Base-by-base conservation (phyloP, 805 yeast genomes). In the Candida odintsovae region DNA sequence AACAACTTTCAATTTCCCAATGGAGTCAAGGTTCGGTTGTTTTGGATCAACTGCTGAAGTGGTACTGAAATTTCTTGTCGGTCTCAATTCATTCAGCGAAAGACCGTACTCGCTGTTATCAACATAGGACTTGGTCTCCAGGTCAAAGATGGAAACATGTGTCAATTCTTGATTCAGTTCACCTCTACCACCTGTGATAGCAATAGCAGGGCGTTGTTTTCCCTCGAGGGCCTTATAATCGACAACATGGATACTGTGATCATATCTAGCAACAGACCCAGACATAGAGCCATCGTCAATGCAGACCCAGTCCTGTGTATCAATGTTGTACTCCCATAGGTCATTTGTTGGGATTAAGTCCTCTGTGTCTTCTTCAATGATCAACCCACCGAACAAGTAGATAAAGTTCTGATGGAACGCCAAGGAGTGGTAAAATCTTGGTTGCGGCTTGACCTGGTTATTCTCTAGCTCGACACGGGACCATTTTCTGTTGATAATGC, bases 381-480 rank as follows among this genome's bases (percentile, higher is more conserved):
- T 62, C 25, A 86, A 59, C 1, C 95, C 95, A 25, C 95, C 94
- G 57, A 75, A 79, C 3, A 83, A 55, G 58, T 76, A 85, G 3
- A 84, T 48, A 39, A 73, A 69, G 40, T 77, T 72, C 31, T 73
- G 75, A 45, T 71, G 63, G 39, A 73, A 75, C 16, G 76, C 65
- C 46, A 84, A 63, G 3, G 86, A 74, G 53, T 83, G 90, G 57
- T 71, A 82, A 46, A 84, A 59, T 43, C 95, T 68, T 12, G 59
- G 54, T 9, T 33, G 41, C 33, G 53, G 55, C 50, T 31, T 47
- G n/a, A 31, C 10, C 35, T 47, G 41, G 3, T 45, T 48, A 4
- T 40, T 50, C n/a, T 40, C 53, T 12, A 69, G 53, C 4, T 59
- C 61, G 0, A 73, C 67, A 41, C 78, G 64, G 19, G 63, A 54